phyloP scores from a whole-genome alignment of 2,329 filamentous ascomycete species.

The Magnaporthiopsis poae region DNA sequence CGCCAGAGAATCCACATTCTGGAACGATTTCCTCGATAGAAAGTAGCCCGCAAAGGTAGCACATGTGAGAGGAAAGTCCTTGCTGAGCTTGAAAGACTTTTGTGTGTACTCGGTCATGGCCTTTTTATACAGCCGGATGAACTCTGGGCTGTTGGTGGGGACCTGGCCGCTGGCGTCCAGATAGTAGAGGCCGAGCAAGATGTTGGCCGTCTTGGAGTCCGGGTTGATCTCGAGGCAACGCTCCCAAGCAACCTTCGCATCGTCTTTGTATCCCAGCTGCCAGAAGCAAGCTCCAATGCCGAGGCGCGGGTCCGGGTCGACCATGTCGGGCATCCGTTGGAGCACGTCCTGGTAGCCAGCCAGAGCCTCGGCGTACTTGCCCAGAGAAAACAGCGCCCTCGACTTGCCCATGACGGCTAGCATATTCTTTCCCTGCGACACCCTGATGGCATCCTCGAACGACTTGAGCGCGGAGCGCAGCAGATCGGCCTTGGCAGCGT shows the following conservation, averaged over 20 bases:
- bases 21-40: slow-evolving; percentile 67
- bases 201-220: slow-evolving; percentile 80
- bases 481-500: slow-evolving; percentile 67
- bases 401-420: slow-evolving; percentile 86
- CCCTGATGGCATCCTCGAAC: slow-evolving; percentile 85
- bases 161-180: slow-evolving; percentile 78
- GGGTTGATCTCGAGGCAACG: slow-evolving; percentile 70
- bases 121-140: slow-evolving; percentile 76
- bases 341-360: slow-evolving; percentile 80
- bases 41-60: slow-evolving; percentile 87
- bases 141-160: slow-evolving; percentile 73
- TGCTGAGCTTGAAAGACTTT: slow-evolving; percentile 86
- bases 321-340: slow-evolving; percentile 72
- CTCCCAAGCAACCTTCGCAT: slow-evolving; percentile 85
- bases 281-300: slow-evolving; percentile 93
- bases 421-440: slow-evolving; percentile 78
- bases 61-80: slow-evolving; percentile 79
- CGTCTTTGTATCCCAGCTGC: slow-evolving; percentile 89
- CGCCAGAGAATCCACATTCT: slow-evolving; percentile 75
- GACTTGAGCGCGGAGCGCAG: slow-evolving; percentile 79
- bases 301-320: slow-evolving; percentile 89
- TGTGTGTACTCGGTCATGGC: slow-evolving; percentile 93
- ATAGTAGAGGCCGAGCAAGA: slow-evolving; percentile 81
- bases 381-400: slow-evolving; percentile 74
- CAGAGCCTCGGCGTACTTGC: slow-evolving; percentile 75